Conservation (phyloP, 768 basidiomycete genomes). For the Mycena olivaceomarginata region DNA sequence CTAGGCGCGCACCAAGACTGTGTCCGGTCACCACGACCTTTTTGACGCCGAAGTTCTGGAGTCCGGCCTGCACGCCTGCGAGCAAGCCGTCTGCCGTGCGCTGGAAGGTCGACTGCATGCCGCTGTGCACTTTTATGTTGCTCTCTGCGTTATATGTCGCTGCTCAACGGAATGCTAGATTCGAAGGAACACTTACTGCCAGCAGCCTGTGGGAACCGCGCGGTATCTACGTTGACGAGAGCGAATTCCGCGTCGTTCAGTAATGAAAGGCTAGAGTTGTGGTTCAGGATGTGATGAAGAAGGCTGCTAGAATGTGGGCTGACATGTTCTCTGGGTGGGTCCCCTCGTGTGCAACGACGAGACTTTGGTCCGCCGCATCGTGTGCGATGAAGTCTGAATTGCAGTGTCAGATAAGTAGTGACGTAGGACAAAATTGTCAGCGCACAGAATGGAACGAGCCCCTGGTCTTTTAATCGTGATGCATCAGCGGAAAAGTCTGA, state of each 20-base stretch:
- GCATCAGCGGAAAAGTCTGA: slow-evolving; percentile 4
- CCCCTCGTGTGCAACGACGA: slow-evolving; percentile 66
- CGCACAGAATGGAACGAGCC: slow-evolving; percentile 54
- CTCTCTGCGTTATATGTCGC: slow-evolving; percentile 43
- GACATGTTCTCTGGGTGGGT: slow-evolving; percentile 58
- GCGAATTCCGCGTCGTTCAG: slow-evolving; percentile 58
- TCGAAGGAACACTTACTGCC: slow-evolving; percentile 43
- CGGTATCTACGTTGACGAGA: slow-evolving; percentile 52
- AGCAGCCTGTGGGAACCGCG: slow-evolving; percentile 51
- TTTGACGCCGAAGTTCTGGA: slow-evolving; percentile 51
- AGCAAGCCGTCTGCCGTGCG: slow-evolving; percentile 59
- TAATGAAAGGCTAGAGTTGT: slow-evolving; percentile 53
- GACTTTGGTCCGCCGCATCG: slow-evolving; percentile 54
- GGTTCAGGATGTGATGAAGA: not conserved
- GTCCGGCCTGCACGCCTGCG: slow-evolving; percentile 50
- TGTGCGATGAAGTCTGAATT: slow-evolving; percentile 60
- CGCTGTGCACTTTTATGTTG: slow-evolving; percentile 58
- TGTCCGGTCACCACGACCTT: slow-evolving; percentile 65
- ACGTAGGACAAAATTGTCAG: not conserved
- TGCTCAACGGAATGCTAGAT: not conserved
- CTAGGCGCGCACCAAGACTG: slow-evolving; percentile 54
- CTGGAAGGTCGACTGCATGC: slow-evolving; percentile 61
- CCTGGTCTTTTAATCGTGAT: slow-evolving; percentile 51
- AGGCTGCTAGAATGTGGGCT: slow-evolving; percentile 11
- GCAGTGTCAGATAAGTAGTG: not conserved